phyloP scores from a whole-genome alignment of 139 green algal species.

The Asterochloris erici region DNA sequence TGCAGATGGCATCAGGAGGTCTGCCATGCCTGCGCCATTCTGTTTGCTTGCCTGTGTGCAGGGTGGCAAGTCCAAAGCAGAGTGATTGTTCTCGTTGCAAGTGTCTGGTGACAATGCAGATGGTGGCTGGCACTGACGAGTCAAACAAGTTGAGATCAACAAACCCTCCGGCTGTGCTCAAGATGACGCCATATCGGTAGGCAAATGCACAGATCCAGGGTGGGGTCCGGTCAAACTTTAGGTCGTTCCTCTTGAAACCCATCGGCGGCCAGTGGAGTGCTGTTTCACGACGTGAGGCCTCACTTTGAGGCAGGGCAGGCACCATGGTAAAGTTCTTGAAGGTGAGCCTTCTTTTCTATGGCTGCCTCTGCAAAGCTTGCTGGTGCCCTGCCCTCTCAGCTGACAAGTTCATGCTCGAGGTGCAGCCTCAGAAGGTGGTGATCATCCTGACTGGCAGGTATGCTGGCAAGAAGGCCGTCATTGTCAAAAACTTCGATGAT shows the following conservation, averaged over 20 bases:
- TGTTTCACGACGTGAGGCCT: no score
- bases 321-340: slow-evolving; percentile 69
- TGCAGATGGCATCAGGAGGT: neutral
- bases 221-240: neutral
- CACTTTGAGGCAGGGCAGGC: neutral
- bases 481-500: slow-evolving; percentile 98
- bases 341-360: slow-evolving; percentile 20
- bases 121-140: no score
- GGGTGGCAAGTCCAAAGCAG: no score
- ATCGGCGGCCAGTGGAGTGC: neutral
- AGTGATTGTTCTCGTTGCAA: no score
- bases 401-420: neutral
- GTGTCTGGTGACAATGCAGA: no score
- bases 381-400: neutral
- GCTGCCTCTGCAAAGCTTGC: neutral
- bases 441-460: slow-evolving; percentile 77
- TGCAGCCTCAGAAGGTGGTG: slow-evolving; percentile 80
- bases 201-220: neutral
- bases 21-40: neutral
- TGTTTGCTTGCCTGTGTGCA: neutral
- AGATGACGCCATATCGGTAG: neutral
- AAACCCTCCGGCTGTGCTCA: neutral
- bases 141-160: no score
- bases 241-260: neutral
- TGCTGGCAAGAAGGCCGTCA: slow-evolving; percentile 86